A percentile compares a stretch with the other conserved stretches of the same genome.
These are phyloP conservation scores for Thymus mandschuricus DNA, from an alignment of 257 asterid species.

Conservation along the genomic window DNA sequence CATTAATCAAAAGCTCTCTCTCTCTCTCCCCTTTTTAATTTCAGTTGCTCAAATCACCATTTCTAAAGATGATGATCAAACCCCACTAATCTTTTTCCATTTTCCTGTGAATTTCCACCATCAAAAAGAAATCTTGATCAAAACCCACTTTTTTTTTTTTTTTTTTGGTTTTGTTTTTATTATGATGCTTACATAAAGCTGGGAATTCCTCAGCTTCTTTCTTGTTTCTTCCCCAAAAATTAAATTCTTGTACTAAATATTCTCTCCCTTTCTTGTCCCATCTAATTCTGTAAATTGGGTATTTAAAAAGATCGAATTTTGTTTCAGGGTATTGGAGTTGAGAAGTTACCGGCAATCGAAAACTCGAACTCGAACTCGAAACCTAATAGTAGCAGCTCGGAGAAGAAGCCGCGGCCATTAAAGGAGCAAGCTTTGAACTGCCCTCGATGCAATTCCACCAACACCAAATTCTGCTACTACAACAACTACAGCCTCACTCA, in stretches of 20 bases:
- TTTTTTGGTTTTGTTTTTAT: slow-evolving; percentile 16
- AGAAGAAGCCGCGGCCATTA: slow-evolving; percentile 71
- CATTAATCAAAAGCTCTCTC: background rate
- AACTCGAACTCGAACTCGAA: slow-evolving; percentile 19
- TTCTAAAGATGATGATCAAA: slow-evolving; percentile 44
- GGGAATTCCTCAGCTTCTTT: background rate
- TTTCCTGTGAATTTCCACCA: slow-evolving; percentile 38
- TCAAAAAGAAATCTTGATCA: slow-evolving; percentile 32
- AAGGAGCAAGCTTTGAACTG: slow-evolving; percentile 74
- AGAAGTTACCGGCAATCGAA: slow-evolving; percentile 37
- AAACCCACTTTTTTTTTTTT: slow-evolving; percentile 19
- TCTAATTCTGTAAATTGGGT: background rate
- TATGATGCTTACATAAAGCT: background rate
- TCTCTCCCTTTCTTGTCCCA: background rate
- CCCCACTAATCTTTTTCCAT: slow-evolving; percentile 39
- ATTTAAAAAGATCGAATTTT: background rate
- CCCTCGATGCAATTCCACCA: slow-evolving; percentile 79
- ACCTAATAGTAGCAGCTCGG: slow-evolving; percentile 27
- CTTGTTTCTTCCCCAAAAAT: slow-evolving; percentile 25
- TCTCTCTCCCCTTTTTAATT: background rate
- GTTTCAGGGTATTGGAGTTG: slow-evolving; percentile 51
- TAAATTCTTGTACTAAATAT: background rate
- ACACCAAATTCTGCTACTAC: slow-evolving; percentile 90
- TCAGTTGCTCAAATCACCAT: slow-evolving; percentile 21
- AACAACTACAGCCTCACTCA: slow-evolving; percentile 83